Conservation (phyloP, 192 early-diverging fungal species). For the Podila horticola region DNA sequence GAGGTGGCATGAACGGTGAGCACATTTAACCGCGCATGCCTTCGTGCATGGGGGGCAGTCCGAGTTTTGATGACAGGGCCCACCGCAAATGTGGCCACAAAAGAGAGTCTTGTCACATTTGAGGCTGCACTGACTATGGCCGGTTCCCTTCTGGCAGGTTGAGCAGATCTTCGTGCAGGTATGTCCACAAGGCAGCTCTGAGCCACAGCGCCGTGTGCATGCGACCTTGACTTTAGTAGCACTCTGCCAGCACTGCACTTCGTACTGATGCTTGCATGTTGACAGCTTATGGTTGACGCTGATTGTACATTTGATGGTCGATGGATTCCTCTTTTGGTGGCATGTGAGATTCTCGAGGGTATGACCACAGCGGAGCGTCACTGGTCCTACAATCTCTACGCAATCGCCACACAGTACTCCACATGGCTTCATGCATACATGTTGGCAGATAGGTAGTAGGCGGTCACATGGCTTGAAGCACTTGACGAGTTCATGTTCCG, state of each 20-base stretch:
- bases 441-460: conserved; percentile 51
- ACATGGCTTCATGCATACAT: conserved; percentile 58
- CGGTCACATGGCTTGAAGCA: conserved; percentile 56
- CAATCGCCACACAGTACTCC: conserved; percentile 60
- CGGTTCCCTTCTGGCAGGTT: conserved; percentile 42
- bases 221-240: background rate
- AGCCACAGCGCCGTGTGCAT: conserved; percentile 44
- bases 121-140: conserved; percentile 48
- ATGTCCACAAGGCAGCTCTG: conserved; percentile 48
- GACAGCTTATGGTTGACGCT: conserved; percentile 29
- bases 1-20: conserved; percentile 52
- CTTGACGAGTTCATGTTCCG: conserved; percentile 46
- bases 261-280: conserved; percentile 53
- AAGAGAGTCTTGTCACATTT: conserved; percentile 45
- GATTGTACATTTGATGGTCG: conserved; percentile 20
- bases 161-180: conserved; percentile 51
- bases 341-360: conserved; percentile 26
- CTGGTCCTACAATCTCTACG: conserved; percentile 18
- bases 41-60: conserved; percentile 57
- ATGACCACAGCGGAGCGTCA: conserved; percentile 45
- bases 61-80: conserved; percentile 16
- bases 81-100: conserved; percentile 43
- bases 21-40: conserved; percentile 52
- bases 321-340: conserved; percentile 21
- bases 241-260: conserved; percentile 32